Percentiles rank a stretch among this genome's conserved stretches.
These are phyloP conservation scores for Acrodontium crateriforme DNA, from an alignment of 2,329 filamentous ascomycete species.

Conservation along the genomic window DNA sequence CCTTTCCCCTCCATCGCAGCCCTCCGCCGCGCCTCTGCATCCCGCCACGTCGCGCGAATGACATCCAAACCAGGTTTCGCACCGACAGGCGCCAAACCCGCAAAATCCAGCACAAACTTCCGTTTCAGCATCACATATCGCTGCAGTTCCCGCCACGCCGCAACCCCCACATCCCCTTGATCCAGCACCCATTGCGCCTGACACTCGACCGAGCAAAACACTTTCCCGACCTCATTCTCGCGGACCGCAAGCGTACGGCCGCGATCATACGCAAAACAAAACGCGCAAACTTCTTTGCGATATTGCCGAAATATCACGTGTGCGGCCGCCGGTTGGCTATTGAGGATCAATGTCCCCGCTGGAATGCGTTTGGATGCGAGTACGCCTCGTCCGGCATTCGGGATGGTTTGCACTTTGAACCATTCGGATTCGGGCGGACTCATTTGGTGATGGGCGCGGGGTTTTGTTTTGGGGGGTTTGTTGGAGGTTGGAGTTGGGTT, in stretches of 20 bases:
- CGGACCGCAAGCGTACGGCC: conserved; percentile 28
- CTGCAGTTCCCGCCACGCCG: conserved; percentile 17
- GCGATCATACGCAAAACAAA: conserved; percentile 33
- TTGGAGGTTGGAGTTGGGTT: too few species aligned
- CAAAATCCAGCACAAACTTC: conserved; percentile 5
- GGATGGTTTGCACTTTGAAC: conserved; percentile 28
- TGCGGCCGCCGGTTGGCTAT: conserved; percentile 24
- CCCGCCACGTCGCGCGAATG: conserved; percentile 12
- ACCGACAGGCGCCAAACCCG: conserved; percentile 4
- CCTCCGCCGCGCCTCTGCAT: conserved; percentile 7
- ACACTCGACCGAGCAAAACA: conserved; percentile 29
- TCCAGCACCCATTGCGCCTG: conserved; percentile 21
- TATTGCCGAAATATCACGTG: conserved; percentile 32
- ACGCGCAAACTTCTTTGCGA: conserved; percentile 34
- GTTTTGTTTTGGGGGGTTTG: too few species aligned
- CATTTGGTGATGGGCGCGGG: too few species aligned
- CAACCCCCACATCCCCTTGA: conserved; percentile 15
- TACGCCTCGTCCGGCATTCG: conserved; percentile 30
- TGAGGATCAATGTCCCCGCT: conserved; percentile 23
- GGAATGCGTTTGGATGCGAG: conserved; percentile 26
- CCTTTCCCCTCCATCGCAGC: too few species aligned
- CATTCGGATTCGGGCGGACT: conserved; percentile 9
- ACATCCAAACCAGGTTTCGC: conserved; percentile 8
- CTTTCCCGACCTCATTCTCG: conserved; percentile 26
- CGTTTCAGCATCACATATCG: conserved; percentile 10